Evolutionary conservation across 2,329 filamentous ascomycete genomes (phyloP).

Genomic region (Aspergillus hiratsukae): DNA sequence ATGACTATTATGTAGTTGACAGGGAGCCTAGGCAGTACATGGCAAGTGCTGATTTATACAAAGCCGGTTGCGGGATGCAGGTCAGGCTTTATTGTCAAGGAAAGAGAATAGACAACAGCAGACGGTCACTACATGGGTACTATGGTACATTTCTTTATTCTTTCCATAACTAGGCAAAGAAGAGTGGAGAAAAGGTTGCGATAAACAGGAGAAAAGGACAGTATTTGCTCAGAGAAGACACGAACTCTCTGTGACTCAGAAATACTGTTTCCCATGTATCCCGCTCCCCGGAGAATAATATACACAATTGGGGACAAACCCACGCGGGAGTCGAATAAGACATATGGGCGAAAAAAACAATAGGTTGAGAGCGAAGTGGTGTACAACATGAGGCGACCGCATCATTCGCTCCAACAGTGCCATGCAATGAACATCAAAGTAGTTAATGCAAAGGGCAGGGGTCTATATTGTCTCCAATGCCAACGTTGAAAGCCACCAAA

Average conservation of each 20-base stretch:
- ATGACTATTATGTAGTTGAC: background rate
- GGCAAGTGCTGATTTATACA: background rate
- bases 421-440: conserved; percentile 7
- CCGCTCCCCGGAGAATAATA: conserved; percentile 5
- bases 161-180: conserved; percentile 4
- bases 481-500: conserved; percentile 21
- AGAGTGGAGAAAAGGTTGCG: conserved; percentile 19
- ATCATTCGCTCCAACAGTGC: background rate
- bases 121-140: conserved; percentile 4
- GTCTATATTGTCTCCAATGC: conserved; percentile 16
- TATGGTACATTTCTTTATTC: conserved; percentile 14
- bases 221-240: background rate
- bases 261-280: background rate
- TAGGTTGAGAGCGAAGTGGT: background rate
- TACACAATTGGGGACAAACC: conserved; percentile 5
- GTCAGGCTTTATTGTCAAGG: background rate
- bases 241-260: background rate
- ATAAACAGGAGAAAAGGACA: background rate
- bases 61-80: no score
- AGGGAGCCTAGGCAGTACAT: background rate
- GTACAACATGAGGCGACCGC: background rate
- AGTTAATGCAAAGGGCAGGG: conserved; percentile 17
- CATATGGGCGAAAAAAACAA: background rate
- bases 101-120: background rate
- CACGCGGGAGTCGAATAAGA: background rate